A percentile compares a stretch with the other conserved stretches of the same genome.
phyloP scores from a whole-genome alignment of 2,329 filamentous ascomycete genomes.

The Aurifilum marmelostoma region DNA sequence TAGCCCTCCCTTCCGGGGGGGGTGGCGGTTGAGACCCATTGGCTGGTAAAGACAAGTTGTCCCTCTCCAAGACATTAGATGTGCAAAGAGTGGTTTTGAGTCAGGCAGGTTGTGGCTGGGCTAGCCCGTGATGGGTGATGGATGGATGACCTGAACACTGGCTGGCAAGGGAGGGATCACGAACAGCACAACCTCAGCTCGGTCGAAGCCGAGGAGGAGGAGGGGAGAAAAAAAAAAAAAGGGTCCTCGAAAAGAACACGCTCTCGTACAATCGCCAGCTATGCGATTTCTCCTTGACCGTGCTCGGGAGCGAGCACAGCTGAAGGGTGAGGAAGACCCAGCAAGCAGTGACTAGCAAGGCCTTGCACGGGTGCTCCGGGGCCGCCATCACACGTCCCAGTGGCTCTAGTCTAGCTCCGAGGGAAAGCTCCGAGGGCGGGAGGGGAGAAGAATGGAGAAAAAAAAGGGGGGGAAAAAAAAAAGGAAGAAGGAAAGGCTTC shows the following conservation, averaged over 20 bases:
- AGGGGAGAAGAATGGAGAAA: background rate
- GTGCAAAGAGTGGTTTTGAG: background rate
- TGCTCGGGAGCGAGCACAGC: background rate
- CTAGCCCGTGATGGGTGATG: no score
- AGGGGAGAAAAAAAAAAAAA: background rate
- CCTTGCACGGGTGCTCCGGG: background rate
- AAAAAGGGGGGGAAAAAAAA: background rate
- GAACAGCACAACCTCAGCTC: background rate
- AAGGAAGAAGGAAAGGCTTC: background rate
- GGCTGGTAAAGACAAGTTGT: background rate
- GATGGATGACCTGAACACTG: no score
- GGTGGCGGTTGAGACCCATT: no score
- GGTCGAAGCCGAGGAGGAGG: no score
- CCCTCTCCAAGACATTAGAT: background rate
- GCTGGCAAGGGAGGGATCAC: background rate
- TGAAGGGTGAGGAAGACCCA: background rate
- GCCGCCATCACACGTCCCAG: background rate
- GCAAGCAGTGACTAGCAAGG: background rate
- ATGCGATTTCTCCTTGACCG: background rate
- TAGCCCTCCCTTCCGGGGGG: no score
- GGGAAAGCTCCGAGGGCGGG: background rate
- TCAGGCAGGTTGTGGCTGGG: no score
- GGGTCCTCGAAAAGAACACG: background rate
- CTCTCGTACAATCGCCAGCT: background rate
- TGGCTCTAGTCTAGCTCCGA: background rate